Base-by-base conservation (phyloP, 805 yeast species). In the Schwanniomyces sp. region DNA sequence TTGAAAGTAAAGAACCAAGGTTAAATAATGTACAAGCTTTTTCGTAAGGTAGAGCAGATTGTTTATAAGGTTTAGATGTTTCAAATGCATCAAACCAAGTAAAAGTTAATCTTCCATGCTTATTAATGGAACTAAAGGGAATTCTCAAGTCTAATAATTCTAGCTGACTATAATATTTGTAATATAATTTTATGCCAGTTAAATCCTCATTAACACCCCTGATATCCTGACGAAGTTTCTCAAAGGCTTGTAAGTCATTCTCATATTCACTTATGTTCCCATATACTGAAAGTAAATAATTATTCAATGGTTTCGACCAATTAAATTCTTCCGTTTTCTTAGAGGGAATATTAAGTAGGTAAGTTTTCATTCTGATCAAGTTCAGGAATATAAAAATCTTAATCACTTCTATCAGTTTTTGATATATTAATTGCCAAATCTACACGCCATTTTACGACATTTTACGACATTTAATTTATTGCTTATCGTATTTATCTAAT, bases 21-120 rank as follows among this genome's bases (percentile, higher is more conserved):
- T 91, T 91, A 75, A 85, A 92, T 45, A 94, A 72, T 2, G 86
- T 70, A 24, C 87, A 80, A 0, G 97, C 96, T 67, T 92, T 92
- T 59, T 92, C 99, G 61, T 88, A 91, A 0, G 96, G 90, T 39
- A 88, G 58, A 0, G 96, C 85, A 57, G 79, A 80, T 61, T 91
- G 97, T n/a, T 86, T 73, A 50, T 78, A 78, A 11, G 75, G 67
- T 1, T 72, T 66, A 0, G 67, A 49, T 6, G 64, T 57, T 7
- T 70, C 69, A 58, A 84, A 88, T 5, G 94, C 85, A 61, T 91
- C 96, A 53, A 69, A 68, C 98, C 98, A 92, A 0, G 81, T 75
- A 63, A 91, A 92, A 46, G 78, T 76, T 9, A 86, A 61, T 48
- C 76, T 74, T 46, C 64, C 70, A 48, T 57, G 61, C 43, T 59